Conservation (phyloP, 2,329 filamentous ascomycete species). For the Juglanconis sp. region DNA sequence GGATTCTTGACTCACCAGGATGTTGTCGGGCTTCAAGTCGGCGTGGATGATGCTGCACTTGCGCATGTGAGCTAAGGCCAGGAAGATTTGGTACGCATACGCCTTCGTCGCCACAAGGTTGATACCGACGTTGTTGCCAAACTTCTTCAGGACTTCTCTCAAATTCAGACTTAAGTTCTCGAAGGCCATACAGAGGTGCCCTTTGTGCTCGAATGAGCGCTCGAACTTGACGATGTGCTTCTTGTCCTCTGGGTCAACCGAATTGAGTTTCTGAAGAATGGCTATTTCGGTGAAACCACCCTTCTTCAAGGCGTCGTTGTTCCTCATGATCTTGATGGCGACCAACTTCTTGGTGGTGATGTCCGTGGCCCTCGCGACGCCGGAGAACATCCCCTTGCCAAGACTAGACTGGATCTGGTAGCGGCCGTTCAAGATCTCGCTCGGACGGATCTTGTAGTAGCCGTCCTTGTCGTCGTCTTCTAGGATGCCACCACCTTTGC, state of each 20-base stretch:
- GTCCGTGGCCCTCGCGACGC: slow-evolving; percentile 86
- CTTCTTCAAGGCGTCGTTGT: slow-evolving; percentile 89
- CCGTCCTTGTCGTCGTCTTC: slow-evolving; percentile 94
- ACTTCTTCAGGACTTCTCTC: slow-evolving; percentile 91
- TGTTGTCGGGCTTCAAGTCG: slow-evolving; percentile 97
- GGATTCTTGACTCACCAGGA: slow-evolving; percentile 58
- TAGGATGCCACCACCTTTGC: slow-evolving; percentile 69
- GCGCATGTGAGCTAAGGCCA: slow-evolving; percentile 81
- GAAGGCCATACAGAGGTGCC: slow-evolving; percentile 94
- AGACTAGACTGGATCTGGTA: slow-evolving; percentile 87
- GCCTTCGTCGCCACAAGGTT: slow-evolving; percentile 81
- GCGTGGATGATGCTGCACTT: slow-evolving; percentile 93
- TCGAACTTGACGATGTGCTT: slow-evolving; percentile 90
- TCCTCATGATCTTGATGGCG: slow-evolving; percentile 96
- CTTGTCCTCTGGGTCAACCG: slow-evolving; percentile 81
- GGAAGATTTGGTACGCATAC: slow-evolving; percentile 92
- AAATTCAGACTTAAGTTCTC: slow-evolving; percentile 93
- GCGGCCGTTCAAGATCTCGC: slow-evolving; percentile 82
- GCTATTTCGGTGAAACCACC: slow-evolving; percentile 93
- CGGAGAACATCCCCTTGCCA: slow-evolving; percentile 94
- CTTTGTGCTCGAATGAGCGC: slow-evolving; percentile 87
- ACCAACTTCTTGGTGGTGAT: slow-evolving; percentile 72
- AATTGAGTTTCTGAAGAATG: slow-evolving; percentile 82
- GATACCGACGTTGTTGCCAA: slow-evolving; percentile 90
- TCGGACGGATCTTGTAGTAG: slow-evolving; percentile 92